Evolutionary conservation across 2,329 filamentous ascomycete genomes (phyloP), one percentile per base, ranked within the genome.

Genomic region (Septoria petroselini): DNA sequence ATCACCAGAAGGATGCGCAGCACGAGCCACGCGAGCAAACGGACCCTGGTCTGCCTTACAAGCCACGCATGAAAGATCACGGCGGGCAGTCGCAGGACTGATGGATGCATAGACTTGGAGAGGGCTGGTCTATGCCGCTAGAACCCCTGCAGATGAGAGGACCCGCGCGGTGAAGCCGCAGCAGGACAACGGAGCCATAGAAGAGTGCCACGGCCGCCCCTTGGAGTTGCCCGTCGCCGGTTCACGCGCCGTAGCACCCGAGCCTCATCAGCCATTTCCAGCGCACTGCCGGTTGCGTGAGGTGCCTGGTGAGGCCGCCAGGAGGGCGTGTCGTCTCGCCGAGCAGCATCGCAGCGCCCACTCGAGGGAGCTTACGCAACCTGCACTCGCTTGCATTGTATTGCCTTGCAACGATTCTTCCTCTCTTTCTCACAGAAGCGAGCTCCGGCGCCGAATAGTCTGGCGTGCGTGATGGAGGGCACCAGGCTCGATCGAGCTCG

Each of bases 201-300:
- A 39, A 41, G 30, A 50, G 45, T 52, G 53, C 45, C 41, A 48
- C 44, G 34, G 7, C 17, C 29, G 19, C 29, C 53, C 21, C 40
- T 33, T 50, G 8, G 40, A 35, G 38, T 51, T 38, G 27, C 11
- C 33, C 18, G n/a, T 44, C 15, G 42, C 27, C 41, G 19, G 48
- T 18, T 37, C 15, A 37, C 14, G n/a, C 42, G 15, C 23, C 42
- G 41, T 40, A 39, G 40, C 17, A 50, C 58, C 27, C 55, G 58
- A 47, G 54, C 49, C 29, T 49, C n/a, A n/a, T n/a, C 54, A 21
- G 55, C 64, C 65, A 72, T 88, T n/a, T n/a, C n/a, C n/a, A n/a
- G n/a, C n/a, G n/a, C n/a, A n/a, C 7, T 91, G 86, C 0, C 34
- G 6, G 86, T 88, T 0, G 91, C 89, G 23, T 44, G 41, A 25